phyloP scores from a whole-genome alignment of 257 asterid species.

The Nicotiana benthamiana region DNA sequence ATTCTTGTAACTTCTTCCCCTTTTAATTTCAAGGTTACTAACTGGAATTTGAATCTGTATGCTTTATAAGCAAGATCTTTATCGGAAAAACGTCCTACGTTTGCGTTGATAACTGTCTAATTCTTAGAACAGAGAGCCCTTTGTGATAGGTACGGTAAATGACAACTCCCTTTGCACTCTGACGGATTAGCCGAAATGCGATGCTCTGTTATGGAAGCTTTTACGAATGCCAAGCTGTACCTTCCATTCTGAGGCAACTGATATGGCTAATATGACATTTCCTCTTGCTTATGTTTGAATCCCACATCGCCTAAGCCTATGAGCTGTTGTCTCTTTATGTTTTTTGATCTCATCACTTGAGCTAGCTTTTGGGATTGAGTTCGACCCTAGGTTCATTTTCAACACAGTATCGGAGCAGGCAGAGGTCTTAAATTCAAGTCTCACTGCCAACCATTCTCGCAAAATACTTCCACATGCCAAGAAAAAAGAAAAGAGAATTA shows the following conservation, averaged over 20 bases:
- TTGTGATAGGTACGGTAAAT: not conserved
- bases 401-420: not conserved
- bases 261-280: not conserved
- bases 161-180: not conserved
- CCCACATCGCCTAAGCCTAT: not conserved
- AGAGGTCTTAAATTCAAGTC: not conserved
- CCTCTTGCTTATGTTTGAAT: not conserved
- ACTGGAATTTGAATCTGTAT: not conserved
- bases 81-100: not conserved
- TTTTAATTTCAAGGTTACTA: not conserved
- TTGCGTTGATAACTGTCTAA: not conserved
- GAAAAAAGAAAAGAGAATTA: not conserved
- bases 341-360: not conserved
- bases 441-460: not conserved
- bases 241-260: not conserved
- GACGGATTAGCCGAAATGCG: not conserved
- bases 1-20: not conserved
- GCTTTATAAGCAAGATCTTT: not conserved
- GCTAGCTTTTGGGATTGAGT: not conserved
- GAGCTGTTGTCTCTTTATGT: not conserved
- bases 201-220: not conserved
- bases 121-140: not conserved
- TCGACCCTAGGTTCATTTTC: not conserved
- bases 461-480: not conserved
- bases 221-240: not conserved